Evolutionary conservation across 2,329 filamentous ascomycete species (phyloP).

Genomic region (Arachnomyces sp.): DNA sequence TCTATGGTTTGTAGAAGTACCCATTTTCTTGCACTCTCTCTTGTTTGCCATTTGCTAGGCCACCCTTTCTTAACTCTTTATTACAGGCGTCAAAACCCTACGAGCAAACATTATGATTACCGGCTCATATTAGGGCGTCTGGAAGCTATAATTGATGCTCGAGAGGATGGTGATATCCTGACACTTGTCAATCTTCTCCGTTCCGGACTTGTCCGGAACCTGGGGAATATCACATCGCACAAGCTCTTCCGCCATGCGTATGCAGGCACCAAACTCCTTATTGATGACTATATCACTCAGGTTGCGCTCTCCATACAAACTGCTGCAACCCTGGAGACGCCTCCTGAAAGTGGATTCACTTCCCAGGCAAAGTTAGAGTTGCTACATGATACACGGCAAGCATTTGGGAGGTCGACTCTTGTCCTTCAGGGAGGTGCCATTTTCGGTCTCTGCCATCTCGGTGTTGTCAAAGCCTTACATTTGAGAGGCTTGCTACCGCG

Average conservation of each 20-base stretch:
- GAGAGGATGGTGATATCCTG: constrained; percentile 63
- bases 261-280: constrained; percentile 78
- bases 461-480: constrained; percentile 81
- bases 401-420: constrained; percentile 76
- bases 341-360: constrained; percentile 45
- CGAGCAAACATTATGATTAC: constrained; percentile 77
- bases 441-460: constrained; percentile 82
- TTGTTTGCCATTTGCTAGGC: neutral
- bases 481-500: constrained; percentile 71
- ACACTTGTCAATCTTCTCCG: constrained; percentile 70
- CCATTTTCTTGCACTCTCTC: neutral
- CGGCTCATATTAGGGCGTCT: constrained; percentile 71
- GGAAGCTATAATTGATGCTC: constrained; percentile 59
- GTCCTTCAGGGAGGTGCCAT: constrained; percentile 85
- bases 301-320: constrained; percentile 74
- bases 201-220: constrained; percentile 67
- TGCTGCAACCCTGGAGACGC: constrained; percentile 59
- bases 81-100: constrained; percentile 68
- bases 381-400: constrained; percentile 76
- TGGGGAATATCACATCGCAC: constrained; percentile 81
- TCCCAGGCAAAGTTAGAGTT: constrained; percentile 77
- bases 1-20: constrained; percentile 52
- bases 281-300: constrained; percentile 82
- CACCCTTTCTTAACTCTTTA: neutral
- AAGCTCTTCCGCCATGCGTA: constrained; percentile 78